These are phyloP conservation scores for Diplodia mutila DNA, from an alignment of 2,329 filamentous ascomycete species.

Conservation along the genomic window DNA sequence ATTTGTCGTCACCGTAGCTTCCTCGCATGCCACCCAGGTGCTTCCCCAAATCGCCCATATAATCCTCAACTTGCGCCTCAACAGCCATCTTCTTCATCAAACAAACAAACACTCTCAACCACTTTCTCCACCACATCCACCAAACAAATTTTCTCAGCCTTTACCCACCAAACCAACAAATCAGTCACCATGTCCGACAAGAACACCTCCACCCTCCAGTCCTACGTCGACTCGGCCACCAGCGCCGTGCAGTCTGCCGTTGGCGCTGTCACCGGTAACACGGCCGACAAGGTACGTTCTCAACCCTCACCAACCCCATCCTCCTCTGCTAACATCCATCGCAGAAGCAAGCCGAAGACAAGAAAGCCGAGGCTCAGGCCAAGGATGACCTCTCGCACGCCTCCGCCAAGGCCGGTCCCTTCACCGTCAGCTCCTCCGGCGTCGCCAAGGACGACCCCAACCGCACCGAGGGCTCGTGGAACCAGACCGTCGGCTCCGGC, in stretches of 20 bases:
- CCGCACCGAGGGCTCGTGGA: slow-evolving; percentile 74
- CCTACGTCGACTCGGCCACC: slow-evolving; percentile 65
- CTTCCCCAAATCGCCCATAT: background rate
- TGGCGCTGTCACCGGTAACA: slow-evolving; percentile 73
- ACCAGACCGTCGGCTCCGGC: slow-evolving; percentile 84
- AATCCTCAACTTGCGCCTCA: background rate
- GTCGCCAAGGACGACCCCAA: slow-evolving; percentile 74
- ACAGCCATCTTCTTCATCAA: background rate
- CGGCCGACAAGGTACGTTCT: slow-evolving; percentile 61
- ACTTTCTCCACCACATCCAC: background rate
- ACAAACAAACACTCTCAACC: slow-evolving; percentile 5
- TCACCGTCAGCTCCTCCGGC: slow-evolving; percentile 70
- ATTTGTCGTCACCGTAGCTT: background rate
- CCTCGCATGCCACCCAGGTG: background rate
- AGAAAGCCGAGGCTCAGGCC: slow-evolving; percentile 66
- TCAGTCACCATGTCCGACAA: slow-evolving; percentile 55
- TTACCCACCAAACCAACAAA: background rate
- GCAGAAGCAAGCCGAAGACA: slow-evolving; percentile 63
- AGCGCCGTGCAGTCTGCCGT: slow-evolving; percentile 73
- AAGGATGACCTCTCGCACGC: slow-evolving; percentile 77
- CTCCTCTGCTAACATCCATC: slow-evolving; percentile 33
- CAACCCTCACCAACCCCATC: background rate
- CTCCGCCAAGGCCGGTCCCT: slow-evolving; percentile 72
- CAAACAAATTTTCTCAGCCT: background rate
- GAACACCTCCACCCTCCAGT: slow-evolving; percentile 76